Evolutionary conservation across 2,329 filamentous ascomycete species (phyloP).

Genomic region (Plenodomus biglobosus): DNA sequence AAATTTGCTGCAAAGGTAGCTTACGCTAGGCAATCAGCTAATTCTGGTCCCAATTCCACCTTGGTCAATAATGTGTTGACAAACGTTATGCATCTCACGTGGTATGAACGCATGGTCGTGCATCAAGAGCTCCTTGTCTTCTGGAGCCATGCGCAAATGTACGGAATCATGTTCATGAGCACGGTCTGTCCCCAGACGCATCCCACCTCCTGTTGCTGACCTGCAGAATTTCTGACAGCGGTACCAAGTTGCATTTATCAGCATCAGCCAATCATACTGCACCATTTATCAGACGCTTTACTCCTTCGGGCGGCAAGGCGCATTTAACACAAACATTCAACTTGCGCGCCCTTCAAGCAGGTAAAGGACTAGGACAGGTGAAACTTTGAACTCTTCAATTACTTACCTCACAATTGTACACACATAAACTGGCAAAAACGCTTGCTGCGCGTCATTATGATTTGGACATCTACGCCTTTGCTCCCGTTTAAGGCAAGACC

Average conservation of each 20-base stretch:
- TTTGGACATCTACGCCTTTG: constrained; percentile 13
- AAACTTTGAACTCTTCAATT: not conserved
- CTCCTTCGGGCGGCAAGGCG: not conserved
- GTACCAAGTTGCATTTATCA: constrained; percentile 12
- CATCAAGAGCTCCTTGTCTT: not conserved
- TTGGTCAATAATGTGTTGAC: not conserved
- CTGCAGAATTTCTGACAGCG: not conserved
- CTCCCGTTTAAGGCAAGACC: not conserved
- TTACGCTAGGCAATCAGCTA: not conserved
- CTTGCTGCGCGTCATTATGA: not conserved
- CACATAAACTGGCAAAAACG: not conserved
- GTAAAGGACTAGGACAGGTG: not conserved
- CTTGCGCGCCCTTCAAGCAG: not conserved
- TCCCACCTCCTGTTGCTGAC: not conserved
- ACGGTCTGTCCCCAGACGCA: not conserved
- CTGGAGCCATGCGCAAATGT: not conserved
- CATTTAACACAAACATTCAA: not conserved
- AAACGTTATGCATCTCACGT: not conserved
- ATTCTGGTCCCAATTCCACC: not conserved
- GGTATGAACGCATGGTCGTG: no score
- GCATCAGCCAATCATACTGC: constrained; percentile 9
- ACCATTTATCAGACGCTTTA: not conserved
- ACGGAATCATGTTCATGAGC: not conserved
- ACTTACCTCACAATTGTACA: not conserved
- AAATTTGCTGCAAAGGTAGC: not conserved